Percentiles rank a stretch among this genome's conserved stretches.
Conservation (phyloP, 2,329 filamentous ascomycete species). For the Fusarium piperis region DNA sequence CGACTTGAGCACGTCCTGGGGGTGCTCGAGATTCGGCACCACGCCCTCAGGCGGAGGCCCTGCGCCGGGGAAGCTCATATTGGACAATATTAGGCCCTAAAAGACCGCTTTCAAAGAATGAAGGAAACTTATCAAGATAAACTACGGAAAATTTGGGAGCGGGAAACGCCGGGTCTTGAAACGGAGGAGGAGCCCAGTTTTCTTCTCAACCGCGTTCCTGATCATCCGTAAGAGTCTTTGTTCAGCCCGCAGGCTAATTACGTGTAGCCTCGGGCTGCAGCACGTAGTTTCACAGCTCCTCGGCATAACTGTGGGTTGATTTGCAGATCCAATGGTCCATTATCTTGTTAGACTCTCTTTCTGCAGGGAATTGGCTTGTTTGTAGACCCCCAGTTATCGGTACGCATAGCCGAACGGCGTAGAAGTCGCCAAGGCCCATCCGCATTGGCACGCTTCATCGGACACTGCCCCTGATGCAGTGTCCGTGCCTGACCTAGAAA, state of each 20-base stretch:
- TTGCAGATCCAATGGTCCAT: not conserved
- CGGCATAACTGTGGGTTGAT: not conserved
- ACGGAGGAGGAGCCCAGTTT: not conserved
- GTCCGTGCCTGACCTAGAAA: not conserved
- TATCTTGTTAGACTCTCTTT: not conserved
- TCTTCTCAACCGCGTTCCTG: not conserved
- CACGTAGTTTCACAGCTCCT: not conserved
- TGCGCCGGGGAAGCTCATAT: slow-evolving; percentile 29
- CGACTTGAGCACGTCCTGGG: slow-evolving; percentile 20
- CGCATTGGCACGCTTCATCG: not conserved
- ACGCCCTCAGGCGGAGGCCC: slow-evolving; percentile 16
- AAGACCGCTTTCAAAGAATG: not conserved
- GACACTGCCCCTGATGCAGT: not conserved
- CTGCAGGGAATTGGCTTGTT: not conserved
- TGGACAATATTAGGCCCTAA: not conserved
- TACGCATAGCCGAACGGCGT: not conserved
- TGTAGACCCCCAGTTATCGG: not conserved
- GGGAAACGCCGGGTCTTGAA: not conserved
- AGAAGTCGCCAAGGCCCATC: not conserved
- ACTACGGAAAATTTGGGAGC: not conserved
- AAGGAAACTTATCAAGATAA: not conserved
- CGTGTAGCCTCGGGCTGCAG: not conserved
- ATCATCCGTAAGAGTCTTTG: not conserved
- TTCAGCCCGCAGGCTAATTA: not conserved
- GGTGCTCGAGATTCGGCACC: slow-evolving; percentile 18